Conservation (phyloP, 495 filamentous ascomycete genomes). For the Penicillium dipodomyicola region DNA sequence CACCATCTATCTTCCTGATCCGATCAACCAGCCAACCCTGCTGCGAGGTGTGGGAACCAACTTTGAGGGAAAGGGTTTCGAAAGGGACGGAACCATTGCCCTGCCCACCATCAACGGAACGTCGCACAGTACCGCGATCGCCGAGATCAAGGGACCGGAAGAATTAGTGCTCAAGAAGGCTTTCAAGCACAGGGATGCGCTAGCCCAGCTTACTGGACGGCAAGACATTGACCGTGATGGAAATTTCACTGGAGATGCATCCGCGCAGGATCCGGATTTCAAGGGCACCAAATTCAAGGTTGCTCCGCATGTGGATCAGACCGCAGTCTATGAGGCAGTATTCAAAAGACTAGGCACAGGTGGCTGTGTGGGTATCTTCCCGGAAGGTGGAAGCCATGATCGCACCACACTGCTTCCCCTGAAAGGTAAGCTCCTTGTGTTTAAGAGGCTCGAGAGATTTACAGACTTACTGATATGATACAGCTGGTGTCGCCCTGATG, state of each 20-base stretch:
- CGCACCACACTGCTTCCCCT: slow-evolving; percentile 88
- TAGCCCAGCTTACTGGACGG: slow-evolving; percentile 77
- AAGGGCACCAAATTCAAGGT: slow-evolving; percentile 80
- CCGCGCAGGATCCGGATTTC: slow-evolving; percentile 48
- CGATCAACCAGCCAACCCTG: slow-evolving; percentile 77
- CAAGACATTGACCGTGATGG: slow-evolving; percentile 60
- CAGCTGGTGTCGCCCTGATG: slow-evolving; percentile 96
- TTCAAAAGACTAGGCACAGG: slow-evolving; percentile 76
- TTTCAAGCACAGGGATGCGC: slow-evolving; percentile 66
- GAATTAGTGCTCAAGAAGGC: slow-evolving; percentile 84
- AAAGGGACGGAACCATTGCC: slow-evolving; percentile 78
- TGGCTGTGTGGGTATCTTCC: slow-evolving; percentile 95
- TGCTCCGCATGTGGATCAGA: slow-evolving; percentile 93
- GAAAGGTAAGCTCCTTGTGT: slow-evolving; percentile 57
- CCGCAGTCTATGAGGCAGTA: slow-evolving; percentile 87
- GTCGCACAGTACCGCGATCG: slow-evolving; percentile 74
- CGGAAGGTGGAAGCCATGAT: slow-evolving; percentile 96
- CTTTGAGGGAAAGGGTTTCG: slow-evolving; percentile 69
- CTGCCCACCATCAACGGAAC: slow-evolving; percentile 78
- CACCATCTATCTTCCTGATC: slow-evolving; percentile 87
- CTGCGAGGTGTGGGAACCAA: slow-evolving; percentile 83
- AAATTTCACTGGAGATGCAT: slow-evolving; percentile 50
- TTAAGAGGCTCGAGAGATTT: background rate
- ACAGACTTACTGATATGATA: slow-evolving; percentile 6
- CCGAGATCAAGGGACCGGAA: slow-evolving; percentile 73